Percentiles rank a stretch among this genome's conserved stretches.
Conservation (phyloP, 441 rosid species). For the Caryocar brasiliense region DNA sequence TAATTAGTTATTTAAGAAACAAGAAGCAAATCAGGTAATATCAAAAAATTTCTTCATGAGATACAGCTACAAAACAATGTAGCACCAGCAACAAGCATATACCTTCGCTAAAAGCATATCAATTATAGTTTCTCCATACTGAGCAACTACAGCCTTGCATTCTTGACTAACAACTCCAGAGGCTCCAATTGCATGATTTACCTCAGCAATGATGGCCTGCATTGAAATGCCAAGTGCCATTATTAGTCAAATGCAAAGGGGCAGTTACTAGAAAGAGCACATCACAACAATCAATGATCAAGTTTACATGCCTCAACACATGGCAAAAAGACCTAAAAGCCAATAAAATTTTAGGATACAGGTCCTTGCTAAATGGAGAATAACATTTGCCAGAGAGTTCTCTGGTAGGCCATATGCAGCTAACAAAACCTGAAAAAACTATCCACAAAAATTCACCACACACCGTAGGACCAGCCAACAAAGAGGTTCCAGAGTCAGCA, state of each 20-base stretch:
- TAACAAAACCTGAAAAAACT: background rate
- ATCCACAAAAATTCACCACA: slow-evolving; percentile 10
- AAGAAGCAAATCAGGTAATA: background rate
- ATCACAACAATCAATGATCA: background rate
- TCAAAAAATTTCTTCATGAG: slow-evolving; percentile 1
- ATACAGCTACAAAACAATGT: too few relatives aligned
- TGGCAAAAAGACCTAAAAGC: background rate
- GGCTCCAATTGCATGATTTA: slow-evolving; percentile 81
- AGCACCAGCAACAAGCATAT: slow-evolving; percentile 7
- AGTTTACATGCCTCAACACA: background rate
- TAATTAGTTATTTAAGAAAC: background rate
- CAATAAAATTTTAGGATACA: background rate
- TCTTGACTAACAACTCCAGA: slow-evolving; percentile 66
- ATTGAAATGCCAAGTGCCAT: background rate
- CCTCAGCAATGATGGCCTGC: slow-evolving; percentile 54
- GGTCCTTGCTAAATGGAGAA: too few relatives aligned
- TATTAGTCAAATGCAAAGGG: background rate
- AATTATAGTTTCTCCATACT: slow-evolving; percentile 59
- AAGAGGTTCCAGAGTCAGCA: slow-evolving; percentile 82
- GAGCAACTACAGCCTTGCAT: slow-evolving; percentile 57
- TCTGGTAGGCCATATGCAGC: background rate
- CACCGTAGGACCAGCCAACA: slow-evolving; percentile 81
- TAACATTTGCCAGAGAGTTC: background rate
- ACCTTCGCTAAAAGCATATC: slow-evolving; percentile 55
- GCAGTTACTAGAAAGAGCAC: background rate